phyloP scores from a whole-genome alignment of 306 rosid species.

The Begonia fuchsioides region DNA sequence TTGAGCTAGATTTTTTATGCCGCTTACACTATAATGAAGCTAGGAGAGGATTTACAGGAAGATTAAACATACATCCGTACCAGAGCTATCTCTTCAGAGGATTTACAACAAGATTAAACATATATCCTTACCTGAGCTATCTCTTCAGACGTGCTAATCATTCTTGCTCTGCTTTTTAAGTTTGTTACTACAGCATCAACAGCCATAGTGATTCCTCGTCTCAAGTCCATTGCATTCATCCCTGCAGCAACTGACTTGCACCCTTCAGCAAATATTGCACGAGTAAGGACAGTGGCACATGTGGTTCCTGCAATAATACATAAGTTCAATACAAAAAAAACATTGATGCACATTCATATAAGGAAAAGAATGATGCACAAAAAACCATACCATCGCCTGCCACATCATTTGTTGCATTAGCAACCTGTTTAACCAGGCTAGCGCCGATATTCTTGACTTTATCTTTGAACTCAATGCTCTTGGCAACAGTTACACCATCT shows the following conservation, averaged over 20 bases:
- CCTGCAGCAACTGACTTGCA: conserved; percentile 99
- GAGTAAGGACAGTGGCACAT: conserved; percentile 80
- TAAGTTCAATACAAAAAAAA: too few relatives aligned
- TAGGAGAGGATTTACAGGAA: background rate
- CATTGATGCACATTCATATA: background rate
- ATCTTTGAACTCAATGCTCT: conserved; percentile 84
- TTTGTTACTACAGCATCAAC: conserved; percentile 79
- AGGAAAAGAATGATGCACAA: background rate
- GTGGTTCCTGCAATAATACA: conserved; percentile 67
- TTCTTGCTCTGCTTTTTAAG: conserved; percentile 77
- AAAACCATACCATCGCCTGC: conserved; percentile 82
- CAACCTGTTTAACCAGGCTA: conserved; percentile 95
- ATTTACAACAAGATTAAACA: too few relatives aligned
- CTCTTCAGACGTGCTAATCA: conserved; percentile 97
- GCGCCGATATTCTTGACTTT: conserved; percentile 82
- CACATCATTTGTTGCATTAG: conserved; percentile 81
- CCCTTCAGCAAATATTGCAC: conserved; percentile 81
- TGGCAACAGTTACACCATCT: conserved; percentile 94
- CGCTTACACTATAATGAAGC: background rate
- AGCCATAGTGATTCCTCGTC: conserved; percentile 87
- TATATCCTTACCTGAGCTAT: conserved; percentile 63
- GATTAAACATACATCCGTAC: too few relatives aligned
- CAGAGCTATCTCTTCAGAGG: too few relatives aligned
- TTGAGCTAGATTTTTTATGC: background rate
- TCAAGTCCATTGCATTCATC: conserved; percentile 92